These are phyloP conservation scores for Mycena sp. DNA, from an alignment of 1,284 basidiomycete genomes.

Conservation along the genomic window DNA sequence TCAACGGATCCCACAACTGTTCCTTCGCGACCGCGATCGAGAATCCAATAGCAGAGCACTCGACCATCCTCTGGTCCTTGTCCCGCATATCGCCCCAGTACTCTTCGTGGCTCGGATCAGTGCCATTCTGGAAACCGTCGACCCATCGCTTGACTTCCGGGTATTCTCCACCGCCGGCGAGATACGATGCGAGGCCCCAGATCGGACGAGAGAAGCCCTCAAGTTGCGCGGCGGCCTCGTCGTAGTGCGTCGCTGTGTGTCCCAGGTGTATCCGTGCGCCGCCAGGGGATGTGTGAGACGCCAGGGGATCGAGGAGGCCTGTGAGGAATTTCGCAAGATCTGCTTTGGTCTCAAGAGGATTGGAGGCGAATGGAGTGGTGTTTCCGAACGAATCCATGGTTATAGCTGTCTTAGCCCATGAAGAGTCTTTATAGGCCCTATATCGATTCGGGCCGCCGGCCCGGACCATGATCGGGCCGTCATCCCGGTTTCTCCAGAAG, in stretches of 20 bases:
- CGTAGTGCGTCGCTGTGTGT: constrained; percentile 80
- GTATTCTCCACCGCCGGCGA: constrained; percentile 71
- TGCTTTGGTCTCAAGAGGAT: constrained; percentile 66
- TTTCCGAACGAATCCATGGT: constrained; percentile 38
- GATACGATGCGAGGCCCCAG: constrained; percentile 76
- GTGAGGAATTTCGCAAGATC: constrained; percentile 67
- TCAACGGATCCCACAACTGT: constrained; percentile 71
- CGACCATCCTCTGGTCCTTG: constrained; percentile 86
- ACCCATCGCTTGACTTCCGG: constrained; percentile 68
- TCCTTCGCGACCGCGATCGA: constrained; percentile 73
- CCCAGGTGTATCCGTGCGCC: constrained; percentile 78
- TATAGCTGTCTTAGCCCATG: not conserved
- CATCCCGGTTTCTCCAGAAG: no score
- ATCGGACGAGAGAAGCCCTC: constrained; percentile 82
- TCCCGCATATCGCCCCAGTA: constrained; percentile 82
- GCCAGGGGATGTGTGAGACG: constrained; percentile 74
- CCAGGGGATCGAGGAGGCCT: constrained; percentile 73
- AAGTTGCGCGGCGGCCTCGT: constrained; percentile 76
- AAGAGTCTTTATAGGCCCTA: not conserved
- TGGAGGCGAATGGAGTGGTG: constrained; percentile 58
- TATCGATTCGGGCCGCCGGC: no score
- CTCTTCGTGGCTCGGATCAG: constrained; percentile 69
- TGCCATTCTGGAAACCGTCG: constrained; percentile 71
- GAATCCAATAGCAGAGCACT: constrained; percentile 82
- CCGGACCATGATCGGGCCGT: no score